Conservation (phyloP, 1,139 yeast genomes). For the Pichia sp. region DNA sequence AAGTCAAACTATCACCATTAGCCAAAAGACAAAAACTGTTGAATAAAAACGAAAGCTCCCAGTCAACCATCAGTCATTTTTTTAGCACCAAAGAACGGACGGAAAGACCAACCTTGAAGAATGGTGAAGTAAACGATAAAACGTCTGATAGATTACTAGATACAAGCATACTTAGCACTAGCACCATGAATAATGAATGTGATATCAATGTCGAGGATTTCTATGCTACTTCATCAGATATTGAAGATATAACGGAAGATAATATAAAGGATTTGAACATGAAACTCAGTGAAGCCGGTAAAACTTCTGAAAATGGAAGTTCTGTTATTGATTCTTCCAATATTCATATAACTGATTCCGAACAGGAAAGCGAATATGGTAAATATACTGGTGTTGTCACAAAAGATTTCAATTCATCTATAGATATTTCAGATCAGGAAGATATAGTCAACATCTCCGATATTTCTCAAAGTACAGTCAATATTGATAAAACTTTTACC, state of each 20-base stretch:
- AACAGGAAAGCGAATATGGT: background rate
- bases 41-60: conserved; percentile 8
- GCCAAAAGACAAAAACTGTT: conserved; percentile 21
- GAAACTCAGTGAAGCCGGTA: conserved; percentile 3
- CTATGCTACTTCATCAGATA: conserved; percentile 12
- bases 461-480: conserved; percentile 8
- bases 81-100: conserved; percentile 6
- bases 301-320: background rate
- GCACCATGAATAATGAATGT: background rate
- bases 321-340: conserved; percentile 5
- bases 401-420: background rate
- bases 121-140: too few species aligned
- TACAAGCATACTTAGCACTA: too few species aligned
- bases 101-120: background rate
- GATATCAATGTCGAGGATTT: conserved; percentile 3
- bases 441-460: conserved; percentile 9
- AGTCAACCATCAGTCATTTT: conserved; percentile 9
- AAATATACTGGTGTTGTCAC: conserved; percentile 1
- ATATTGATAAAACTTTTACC: conserved; percentile 3
- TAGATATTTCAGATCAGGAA: conserved; percentile 8
- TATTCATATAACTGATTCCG: conserved; percentile 6
- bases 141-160: too few species aligned
- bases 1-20: conserved; percentile 12
- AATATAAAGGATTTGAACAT: conserved; percentile 7
- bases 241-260: conserved; percentile 11